Percentiles rank a stretch among this genome's conserved stretches.
Evolutionary conservation across 805 yeast species (phyloP).

Genomic region (Kodamaea kakaduensis): DNA sequence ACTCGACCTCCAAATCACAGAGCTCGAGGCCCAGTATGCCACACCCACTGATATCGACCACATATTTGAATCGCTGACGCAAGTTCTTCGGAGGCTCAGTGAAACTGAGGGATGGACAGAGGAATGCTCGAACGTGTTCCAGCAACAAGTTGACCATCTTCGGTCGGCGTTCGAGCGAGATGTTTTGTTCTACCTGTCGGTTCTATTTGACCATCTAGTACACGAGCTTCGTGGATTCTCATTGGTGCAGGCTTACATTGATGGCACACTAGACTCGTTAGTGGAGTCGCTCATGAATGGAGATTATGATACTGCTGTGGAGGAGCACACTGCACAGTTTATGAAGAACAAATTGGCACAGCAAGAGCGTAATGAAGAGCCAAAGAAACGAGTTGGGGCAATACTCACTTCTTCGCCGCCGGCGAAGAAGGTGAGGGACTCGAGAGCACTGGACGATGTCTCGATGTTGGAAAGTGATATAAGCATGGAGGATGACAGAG

Average conservation of each 20-base stretch:
- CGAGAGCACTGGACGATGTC: slow-evolving; percentile 8
- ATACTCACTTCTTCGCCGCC: slow-evolving; percentile 6
- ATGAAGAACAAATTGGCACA: slow-evolving; percentile 21
- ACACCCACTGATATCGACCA: slow-evolving; percentile 50
- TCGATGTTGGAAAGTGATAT: slow-evolving; percentile 25
- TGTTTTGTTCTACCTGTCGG: slow-evolving; percentile 51
- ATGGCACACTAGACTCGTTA: not conserved
- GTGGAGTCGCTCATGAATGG: slow-evolving; percentile 27
- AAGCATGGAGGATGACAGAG: slow-evolving; percentile 24
- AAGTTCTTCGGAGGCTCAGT: slow-evolving; percentile 42
- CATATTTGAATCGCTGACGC: slow-evolving; percentile 44
- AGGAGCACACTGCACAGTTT: slow-evolving; percentile 25
- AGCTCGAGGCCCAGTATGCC: slow-evolving; percentile 48
- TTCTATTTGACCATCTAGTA: slow-evolving; percentile 48
- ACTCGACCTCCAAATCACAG: slow-evolving; percentile 42
- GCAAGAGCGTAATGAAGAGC: slow-evolving; percentile 6
- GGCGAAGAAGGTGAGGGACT: slow-evolving; percentile 9
- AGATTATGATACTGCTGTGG: slow-evolving; percentile 34
- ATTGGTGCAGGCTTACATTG: not conserved
- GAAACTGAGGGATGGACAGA: slow-evolving; percentile 58
- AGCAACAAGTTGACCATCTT: slow-evolving; percentile 38
- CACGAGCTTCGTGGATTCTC: slow-evolving; percentile 18
- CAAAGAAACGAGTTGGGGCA: not conserved
- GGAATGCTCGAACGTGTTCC: slow-evolving; percentile 39
- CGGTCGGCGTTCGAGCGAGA: slow-evolving; percentile 50